Conservation (phyloP, 192 early-diverging fungal genomes). For the Diversispora epigaea region DNA sequence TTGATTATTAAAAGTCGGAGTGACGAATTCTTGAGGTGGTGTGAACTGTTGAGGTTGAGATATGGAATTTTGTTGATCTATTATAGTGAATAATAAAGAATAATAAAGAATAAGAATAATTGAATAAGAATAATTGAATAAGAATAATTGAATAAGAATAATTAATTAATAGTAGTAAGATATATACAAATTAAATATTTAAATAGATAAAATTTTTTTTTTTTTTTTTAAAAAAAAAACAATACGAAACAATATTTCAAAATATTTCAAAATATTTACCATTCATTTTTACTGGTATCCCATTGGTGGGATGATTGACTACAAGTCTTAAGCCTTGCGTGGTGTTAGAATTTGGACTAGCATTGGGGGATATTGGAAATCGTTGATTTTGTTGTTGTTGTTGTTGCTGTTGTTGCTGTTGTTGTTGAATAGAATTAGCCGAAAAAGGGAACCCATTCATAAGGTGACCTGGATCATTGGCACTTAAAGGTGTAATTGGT, state of each 20-base stretch:
- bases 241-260: too few species aligned
- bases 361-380: constrained; percentile 28
- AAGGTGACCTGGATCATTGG: constrained; percentile 12
- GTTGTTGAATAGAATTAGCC: background rate
- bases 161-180: too few species aligned
- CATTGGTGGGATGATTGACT: constrained; percentile 25
- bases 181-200: too few species aligned
- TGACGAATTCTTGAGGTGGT: constrained; percentile 36
- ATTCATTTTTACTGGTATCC: constrained; percentile 32
- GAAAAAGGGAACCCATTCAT: constrained; percentile 31
- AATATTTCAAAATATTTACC: too few species aligned
- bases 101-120: too few species aligned
- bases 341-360: constrained; percentile 30
- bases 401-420: background rate
- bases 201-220: too few species aligned
- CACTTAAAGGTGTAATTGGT: constrained; percentile 5
- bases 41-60: constrained; percentile 39
- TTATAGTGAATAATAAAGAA: too few species aligned
- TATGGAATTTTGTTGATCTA: constrained; percentile 36
- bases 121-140: too few species aligned
- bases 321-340: constrained; percentile 29
- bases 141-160: too few species aligned
- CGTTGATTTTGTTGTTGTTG: constrained; percentile 9
- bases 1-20: constrained; percentile 39
- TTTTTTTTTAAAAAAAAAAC: too few species aligned